Percentiles rank a stretch among this genome's conserved stretches.
phyloP scores from a whole-genome alignment of 805 yeast species.

The Metschnikowia rubicola region DNA sequence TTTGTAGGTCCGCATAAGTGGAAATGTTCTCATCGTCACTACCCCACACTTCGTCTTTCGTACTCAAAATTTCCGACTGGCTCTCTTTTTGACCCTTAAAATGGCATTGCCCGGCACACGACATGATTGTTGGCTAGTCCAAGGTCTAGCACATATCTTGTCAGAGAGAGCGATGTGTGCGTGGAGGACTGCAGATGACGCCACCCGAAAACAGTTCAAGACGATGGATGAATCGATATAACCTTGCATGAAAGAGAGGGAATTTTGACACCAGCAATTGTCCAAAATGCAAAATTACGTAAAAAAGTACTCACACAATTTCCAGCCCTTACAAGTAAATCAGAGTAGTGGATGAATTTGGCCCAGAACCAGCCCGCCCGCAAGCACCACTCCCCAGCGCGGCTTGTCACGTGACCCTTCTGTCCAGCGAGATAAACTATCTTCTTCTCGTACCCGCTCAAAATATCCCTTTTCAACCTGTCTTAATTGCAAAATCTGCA shows the following conservation, averaged over 20 bases:
- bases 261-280: no score
- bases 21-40: slow-evolving; percentile 22
- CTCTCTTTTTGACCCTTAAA: not conserved
- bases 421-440: slow-evolving; percentile 3
- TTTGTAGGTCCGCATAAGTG: slow-evolving; percentile 32
- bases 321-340: no score
- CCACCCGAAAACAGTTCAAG: no score
- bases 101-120: slow-evolving; percentile 16
- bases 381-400: not conserved
- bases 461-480: not conserved
- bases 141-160: no score
- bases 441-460: not conserved
- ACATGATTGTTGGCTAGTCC: slow-evolving; percentile 1
- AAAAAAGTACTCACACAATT: no score
- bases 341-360: not conserved
- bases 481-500: not conserved
- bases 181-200: not conserved
- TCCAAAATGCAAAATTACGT: no score
- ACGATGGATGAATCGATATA: no score
- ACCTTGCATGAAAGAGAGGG: no score
- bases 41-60: slow-evolving; percentile 36
- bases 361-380: not conserved
- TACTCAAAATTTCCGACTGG: not conserved
- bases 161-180: no score
- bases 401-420: slow-evolving; percentile 3